phyloP scores from a whole-genome alignment of 768 basidiomycete genomes.

The Clathrus columnatus region DNA sequence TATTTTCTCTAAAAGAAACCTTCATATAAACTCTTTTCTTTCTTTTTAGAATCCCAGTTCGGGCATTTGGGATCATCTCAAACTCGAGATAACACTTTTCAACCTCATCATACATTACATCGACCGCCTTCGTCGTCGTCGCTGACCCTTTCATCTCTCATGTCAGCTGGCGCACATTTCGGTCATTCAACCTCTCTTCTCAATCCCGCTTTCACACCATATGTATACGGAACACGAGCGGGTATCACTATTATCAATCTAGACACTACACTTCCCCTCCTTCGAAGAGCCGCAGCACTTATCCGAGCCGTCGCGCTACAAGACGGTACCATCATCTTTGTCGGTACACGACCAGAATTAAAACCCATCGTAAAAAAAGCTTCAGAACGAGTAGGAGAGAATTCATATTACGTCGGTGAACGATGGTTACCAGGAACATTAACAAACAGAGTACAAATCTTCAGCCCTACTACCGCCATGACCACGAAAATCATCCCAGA shows the following conservation, averaged over 20 bases:
- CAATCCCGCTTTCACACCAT: constrained; percentile 85
- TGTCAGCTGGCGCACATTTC: constrained; percentile 90
- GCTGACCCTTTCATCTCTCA: constrained; percentile 77
- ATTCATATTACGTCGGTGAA: constrained; percentile 79
- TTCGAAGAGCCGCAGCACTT: constrained; percentile 84
- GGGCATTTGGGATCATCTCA: constrained; percentile 71
- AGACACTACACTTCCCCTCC: constrained; percentile 84
- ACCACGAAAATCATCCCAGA: constrained; percentile 64
- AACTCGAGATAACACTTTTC: constrained; percentile 56
- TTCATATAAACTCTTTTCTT: constrained; percentile 2
- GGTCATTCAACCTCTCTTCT: constrained; percentile 80
- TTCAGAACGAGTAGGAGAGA: constrained; percentile 65
- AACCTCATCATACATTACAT: constrained; percentile 62
- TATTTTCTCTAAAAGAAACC: constrained; percentile 7
- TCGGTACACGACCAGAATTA: constrained; percentile 80
- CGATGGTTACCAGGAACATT: constrained; percentile 94
- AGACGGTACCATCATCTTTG: constrained; percentile 81
- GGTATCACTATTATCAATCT: constrained; percentile 91
- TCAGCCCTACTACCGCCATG: constrained; percentile 47
- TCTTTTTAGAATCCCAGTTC: constrained; percentile 48
- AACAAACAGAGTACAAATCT: constrained; percentile 75
- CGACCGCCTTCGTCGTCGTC: constrained; percentile 50
- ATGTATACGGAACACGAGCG: constrained; percentile 86
- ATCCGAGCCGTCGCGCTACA: constrained; percentile 72
- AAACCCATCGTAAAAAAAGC: constrained; percentile 68